Evolutionary conservation across 1,139 yeast species (phyloP), one percentile per base, ranked within the genome.

Genomic region (Yamadazyma aaseri): DNA sequence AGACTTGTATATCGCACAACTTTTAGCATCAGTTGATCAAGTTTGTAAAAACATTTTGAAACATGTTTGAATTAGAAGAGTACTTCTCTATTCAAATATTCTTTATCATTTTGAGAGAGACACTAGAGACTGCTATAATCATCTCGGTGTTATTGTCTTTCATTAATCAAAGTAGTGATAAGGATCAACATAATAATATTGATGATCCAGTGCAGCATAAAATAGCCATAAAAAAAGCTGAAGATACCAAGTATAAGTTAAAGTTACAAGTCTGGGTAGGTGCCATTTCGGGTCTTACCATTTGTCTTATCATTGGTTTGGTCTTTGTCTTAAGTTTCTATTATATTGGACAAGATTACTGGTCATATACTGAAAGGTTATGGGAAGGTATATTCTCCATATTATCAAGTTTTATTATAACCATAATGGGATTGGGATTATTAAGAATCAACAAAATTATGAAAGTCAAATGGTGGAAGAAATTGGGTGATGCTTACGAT

Each of bases 321-420:
- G 71, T 80, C 17, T 85, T 89, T 58, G 78, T 89, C 32, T 71
- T 77, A 40, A 76, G 84, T 25, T 89, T 89, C 65, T 86, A 86
- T 55, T 61, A 82, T 33, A 65, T 86, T 35, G 90, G 94, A 24
- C 78, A 76, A 40, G 92, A 89, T 61, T 74, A 85, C 40, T 86
- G 95, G 83, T 79, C 90, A 16, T 66, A 73, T 36, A 78, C 96
- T 1, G 97, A 89, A 56, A 76, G 94, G 50, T 58, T 87, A 30
- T 89, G 97, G 97, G 97, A 89, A 63, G 96, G 96, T 30, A 63
- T 81, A 7, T 89, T 89, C 57, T 86, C 94, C 48, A 68, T 89
- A 41, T 63, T 87, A 41, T 89, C 96, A 5, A 77, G 94, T 17
- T 50, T 81, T 7, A 81, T 89, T 65, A 89, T 89, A 53, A 82